Conservation (phyloP, 2,329 filamentous ascomycete species). For the Passalora sequoiae region DNA sequence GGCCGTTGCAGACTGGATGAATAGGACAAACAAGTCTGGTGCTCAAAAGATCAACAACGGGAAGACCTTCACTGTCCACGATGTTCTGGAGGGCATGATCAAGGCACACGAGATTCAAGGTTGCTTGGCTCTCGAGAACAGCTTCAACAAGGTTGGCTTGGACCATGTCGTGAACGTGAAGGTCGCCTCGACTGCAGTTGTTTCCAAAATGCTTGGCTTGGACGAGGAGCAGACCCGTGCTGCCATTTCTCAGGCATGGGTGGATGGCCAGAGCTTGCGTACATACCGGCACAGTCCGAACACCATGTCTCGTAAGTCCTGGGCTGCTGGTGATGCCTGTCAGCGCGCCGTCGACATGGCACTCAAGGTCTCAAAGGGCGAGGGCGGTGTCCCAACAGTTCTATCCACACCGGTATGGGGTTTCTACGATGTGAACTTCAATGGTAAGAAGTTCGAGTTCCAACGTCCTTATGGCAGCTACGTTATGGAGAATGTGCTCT, state of each 20-base stretch:
- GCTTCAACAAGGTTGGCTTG: constrained; percentile 95
- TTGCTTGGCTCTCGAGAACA: constrained; percentile 93
- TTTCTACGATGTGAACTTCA: constrained; percentile 98
- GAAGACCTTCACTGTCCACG: constrained; percentile 80
- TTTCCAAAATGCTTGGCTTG: constrained; percentile 91
- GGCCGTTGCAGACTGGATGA: constrained; percentile 94
- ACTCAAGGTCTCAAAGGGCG: constrained; percentile 94
- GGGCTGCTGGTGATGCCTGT: constrained; percentile 97
- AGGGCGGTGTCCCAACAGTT: constrained; percentile 85
- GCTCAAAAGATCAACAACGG: constrained; percentile 61
- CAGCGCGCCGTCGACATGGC: constrained; percentile 96
- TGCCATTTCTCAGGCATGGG: constrained; percentile 94
- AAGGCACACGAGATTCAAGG: constrained; percentile 99
- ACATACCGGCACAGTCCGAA: constrained; percentile 97
- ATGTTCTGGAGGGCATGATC: constrained; percentile 89
- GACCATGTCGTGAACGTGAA: constrained; percentile 98
- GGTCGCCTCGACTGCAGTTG: constrained; percentile 88
- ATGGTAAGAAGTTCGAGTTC: constrained; percentile 92
- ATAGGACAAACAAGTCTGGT: constrained; percentile 83
- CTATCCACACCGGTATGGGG: constrained; percentile 92
- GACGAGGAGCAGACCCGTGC: constrained; percentile 87
- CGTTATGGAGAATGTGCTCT: constrained; percentile 99
- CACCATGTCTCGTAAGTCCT: constrained; percentile 99
- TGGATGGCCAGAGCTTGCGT: constrained; percentile 89
- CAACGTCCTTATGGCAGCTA: constrained; percentile 95